These are phyloP conservation scores for Arachnopeziza araneosa DNA, from an alignment of 2,329 filamentous ascomycete species.

Conservation along the genomic window DNA sequence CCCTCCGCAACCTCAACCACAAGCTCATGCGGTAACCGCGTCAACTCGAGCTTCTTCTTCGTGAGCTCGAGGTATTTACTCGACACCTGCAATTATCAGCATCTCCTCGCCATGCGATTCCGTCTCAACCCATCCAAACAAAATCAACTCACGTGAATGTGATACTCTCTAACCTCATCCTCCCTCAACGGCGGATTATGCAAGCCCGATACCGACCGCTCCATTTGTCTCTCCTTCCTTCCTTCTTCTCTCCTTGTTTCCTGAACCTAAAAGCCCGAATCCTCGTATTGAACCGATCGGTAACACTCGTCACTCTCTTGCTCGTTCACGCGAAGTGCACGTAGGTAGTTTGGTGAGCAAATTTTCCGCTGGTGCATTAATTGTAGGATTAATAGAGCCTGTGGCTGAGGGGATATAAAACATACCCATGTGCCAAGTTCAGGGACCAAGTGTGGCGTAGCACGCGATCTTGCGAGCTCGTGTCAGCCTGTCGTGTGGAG, in stretches of 20 bases:
- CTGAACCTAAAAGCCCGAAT: not conserved
- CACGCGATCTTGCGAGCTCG: no score
- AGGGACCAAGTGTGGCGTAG: no score
- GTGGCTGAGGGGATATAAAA: no score
- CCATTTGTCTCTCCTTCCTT: slow-evolving; percentile 1
- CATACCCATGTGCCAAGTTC: no score
- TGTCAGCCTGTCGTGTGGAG: no score
- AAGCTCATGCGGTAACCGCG: slow-evolving; percentile 56
- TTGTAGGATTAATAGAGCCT: no score
- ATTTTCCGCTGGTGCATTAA: no score
- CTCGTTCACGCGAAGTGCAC: no score
- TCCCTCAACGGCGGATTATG: not conserved
- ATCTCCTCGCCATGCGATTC: not conserved
- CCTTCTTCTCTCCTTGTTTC: not conserved
- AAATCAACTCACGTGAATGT: slow-evolving; percentile 46
- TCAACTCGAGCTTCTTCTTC: slow-evolving; percentile 60
- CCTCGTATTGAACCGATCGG: not conserved
- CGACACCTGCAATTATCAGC: slow-evolving; percentile 45
- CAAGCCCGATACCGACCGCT: slow-evolving; percentile 14
- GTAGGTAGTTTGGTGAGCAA: no score
- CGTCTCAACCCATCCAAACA: not conserved
- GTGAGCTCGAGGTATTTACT: slow-evolving; percentile 63
- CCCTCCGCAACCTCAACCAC: slow-evolving; percentile 35
- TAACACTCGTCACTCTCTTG: no score
- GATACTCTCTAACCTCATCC: slow-evolving; percentile 47